Conservation (phyloP, 805 yeast genomes). For the Blastobotrys attinorum region DNA sequence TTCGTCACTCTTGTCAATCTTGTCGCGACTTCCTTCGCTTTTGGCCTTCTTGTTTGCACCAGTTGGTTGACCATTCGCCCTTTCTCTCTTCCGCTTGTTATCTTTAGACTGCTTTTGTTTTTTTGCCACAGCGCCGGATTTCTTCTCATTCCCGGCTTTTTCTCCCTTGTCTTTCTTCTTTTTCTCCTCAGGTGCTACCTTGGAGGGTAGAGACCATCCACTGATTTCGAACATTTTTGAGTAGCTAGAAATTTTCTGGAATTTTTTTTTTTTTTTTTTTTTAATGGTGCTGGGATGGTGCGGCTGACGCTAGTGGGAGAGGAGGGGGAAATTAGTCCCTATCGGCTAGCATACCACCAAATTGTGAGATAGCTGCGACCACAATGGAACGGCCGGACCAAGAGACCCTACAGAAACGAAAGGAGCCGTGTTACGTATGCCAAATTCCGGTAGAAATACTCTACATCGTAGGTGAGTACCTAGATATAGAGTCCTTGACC, state of each 20-base stretch:
- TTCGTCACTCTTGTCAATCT: slow-evolving; percentile 8
- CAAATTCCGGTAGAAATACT: background rate
- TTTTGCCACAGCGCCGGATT: slow-evolving; percentile 8
- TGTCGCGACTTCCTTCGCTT: slow-evolving; percentile 5
- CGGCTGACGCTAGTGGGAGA: no score
- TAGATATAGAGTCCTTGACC: background rate
- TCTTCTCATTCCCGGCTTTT: slow-evolving; percentile 17
- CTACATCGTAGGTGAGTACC: background rate
- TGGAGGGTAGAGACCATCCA: slow-evolving; percentile 64
- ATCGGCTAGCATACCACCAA: no score
- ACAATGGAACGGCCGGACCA: no score
- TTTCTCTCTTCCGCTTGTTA: slow-evolving; percentile 4
- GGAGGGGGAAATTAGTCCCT: no score
- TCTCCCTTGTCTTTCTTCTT: slow-evolving; percentile 15
- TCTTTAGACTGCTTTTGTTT: slow-evolving; percentile 2
- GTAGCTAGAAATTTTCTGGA: background rate
- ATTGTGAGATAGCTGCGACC: no score
- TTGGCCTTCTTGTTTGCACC: slow-evolving; percentile 9
- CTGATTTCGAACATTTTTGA: slow-evolving; percentile 56
- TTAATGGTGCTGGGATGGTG: background rate
- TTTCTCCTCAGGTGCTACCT: slow-evolving; percentile 36
- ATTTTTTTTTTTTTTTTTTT: background rate
- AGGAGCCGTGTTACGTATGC: no score
- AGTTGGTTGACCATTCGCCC: no score
- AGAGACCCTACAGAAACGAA: no score